Evolutionary conservation across 768 basidiomycete genomes (phyloP), one percentile per base, ranked within the genome.

Genomic region (Trametes cubensis): DNA sequence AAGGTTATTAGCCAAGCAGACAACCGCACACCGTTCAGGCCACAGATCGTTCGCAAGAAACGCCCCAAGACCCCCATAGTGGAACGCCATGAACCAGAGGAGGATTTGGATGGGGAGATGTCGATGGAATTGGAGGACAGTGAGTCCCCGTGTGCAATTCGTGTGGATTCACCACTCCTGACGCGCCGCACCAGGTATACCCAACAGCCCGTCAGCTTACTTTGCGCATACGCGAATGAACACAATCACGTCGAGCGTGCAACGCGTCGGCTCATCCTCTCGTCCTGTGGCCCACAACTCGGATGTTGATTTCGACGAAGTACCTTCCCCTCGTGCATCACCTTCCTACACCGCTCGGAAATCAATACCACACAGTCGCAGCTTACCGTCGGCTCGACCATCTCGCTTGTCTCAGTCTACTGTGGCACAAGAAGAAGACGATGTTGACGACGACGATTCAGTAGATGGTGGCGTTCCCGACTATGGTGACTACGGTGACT

Each of bases 101-200:
- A 79, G 26, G 76, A 80, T 21, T 76, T 80, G 47, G 73, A 87
- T 61, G 90, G 88, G 8, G 89, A 90, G 67, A 85, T 86, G 80
- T 86, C 85, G 13, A 92, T 93, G 91, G 88, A 90, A 55, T 61
- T 92, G 41, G 85, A 82, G 30, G 86, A 90, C 64, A 88, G 89
- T 89, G 71, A 72, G 85, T 66, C 38, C 13, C 6, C 14, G 46
- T 45, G 38, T 18, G 30, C 28, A 3, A 41, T 18, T 15, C 17
- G 23, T 20, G 40, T 17, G 49, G 28, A 45, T 23, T 39, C 44
- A 28, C 38, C 42, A n/a, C n/a, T 28, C 30, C 46, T 58, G 39
- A 59, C 62, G 45, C 54, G 55, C 48, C 21, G 38, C 48, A 23
- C 7, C 13, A 74, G 72, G 71, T 44, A 64, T 55, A 26, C 71